A percentile compares a stretch with the other conserved stretches of the same genome.
Conservation (phyloP, 1,284 basidiomycete genomes). For the Rhodotorula glutinis region DNA sequence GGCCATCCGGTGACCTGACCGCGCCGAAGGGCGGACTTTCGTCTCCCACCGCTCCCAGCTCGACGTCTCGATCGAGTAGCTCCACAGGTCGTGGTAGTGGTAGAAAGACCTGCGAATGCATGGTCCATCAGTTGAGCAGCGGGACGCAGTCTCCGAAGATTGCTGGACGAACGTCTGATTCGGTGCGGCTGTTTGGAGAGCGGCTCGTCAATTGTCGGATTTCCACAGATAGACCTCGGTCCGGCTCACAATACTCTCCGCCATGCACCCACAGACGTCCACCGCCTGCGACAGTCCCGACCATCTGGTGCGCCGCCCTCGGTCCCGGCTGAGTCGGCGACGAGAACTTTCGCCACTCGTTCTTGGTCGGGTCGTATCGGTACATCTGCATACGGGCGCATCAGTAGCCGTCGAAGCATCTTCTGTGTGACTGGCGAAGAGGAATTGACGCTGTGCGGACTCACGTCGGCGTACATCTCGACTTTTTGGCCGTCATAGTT, state of each 20-base stretch:
- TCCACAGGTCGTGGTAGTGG: constrained; percentile 79
- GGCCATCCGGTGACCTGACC: constrained; percentile 87
- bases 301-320: constrained; percentile 76
- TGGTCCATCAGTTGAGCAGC: too few species aligned
- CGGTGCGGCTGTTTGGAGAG: constrained; percentile 55
- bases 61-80: constrained; percentile 65
- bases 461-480: constrained; percentile 24
- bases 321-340: constrained; percentile 79
- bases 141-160: too few species aligned
- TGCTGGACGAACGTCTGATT: constrained; percentile 63
- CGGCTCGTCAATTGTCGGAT: too few species aligned
- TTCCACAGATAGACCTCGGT: too few species aligned
- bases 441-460: not conserved
- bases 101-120: constrained; percentile 60
- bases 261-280: constrained; percentile 76
- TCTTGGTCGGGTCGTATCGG: constrained; percentile 76
- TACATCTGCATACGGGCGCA: constrained; percentile 66
- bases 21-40: constrained; percentile 72
- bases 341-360: constrained; percentile 81
- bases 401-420: constrained; percentile 45
- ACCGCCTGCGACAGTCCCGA: constrained; percentile 66
- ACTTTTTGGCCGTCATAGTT: constrained; percentile 70
- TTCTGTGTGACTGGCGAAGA: too few species aligned
- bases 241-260: constrained; percentile 44
- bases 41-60: constrained; percentile 88